Percentiles rank a stretch among this genome's conserved stretches.
These are phyloP conservation scores for Cyclotella baltica DNA, from an alignment of 108 stramenopile species.

Conservation along the genomic window DNA sequence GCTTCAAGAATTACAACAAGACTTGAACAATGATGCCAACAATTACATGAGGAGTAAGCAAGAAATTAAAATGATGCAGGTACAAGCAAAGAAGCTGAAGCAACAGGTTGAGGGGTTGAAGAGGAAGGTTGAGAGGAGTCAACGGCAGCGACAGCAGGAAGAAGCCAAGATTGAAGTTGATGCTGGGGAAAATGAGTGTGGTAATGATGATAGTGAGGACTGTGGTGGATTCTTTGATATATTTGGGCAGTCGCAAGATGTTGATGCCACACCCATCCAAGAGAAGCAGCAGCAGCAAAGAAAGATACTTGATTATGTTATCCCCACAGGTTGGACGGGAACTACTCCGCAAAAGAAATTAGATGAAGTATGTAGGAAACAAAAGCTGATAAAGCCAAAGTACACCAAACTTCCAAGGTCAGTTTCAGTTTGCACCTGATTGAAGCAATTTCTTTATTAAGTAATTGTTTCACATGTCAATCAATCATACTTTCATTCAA, in stretches of 20 bases:
- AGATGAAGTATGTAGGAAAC: constrained; percentile 64
- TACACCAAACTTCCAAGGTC: constrained; percentile 51
- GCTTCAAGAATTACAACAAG: constrained; percentile 54
- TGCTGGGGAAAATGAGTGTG: neutral
- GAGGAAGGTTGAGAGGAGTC: constrained; percentile 51
- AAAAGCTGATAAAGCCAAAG: constrained; percentile 60
- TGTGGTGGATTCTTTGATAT: constrained; percentile 29
- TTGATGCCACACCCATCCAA: constrained; percentile 32
- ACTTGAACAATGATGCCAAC: constrained; percentile 71
- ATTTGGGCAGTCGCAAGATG: constrained; percentile 31
- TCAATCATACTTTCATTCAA: neutral
- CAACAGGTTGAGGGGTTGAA: constrained; percentile 50
- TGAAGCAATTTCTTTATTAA: neutral
- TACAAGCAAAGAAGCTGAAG: constrained; percentile 53
- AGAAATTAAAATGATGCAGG: constrained; percentile 68
- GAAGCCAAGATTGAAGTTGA: constrained; percentile 25
- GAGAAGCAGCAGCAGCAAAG: constrained; percentile 11
- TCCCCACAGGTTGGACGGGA: constrained; percentile 83
- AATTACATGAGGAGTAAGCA: constrained; percentile 81
- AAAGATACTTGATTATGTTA: constrained; percentile 15
- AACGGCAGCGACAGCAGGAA: constrained; percentile 28
- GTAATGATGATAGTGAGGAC: constrained; percentile 8
- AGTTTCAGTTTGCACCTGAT: neutral
- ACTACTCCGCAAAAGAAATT: constrained; percentile 67
- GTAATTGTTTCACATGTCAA: neutral